These are phyloP conservation scores for Russula olivacea DNA, from an alignment of 768 basidiomycete genomes.

Conservation along the genomic window DNA sequence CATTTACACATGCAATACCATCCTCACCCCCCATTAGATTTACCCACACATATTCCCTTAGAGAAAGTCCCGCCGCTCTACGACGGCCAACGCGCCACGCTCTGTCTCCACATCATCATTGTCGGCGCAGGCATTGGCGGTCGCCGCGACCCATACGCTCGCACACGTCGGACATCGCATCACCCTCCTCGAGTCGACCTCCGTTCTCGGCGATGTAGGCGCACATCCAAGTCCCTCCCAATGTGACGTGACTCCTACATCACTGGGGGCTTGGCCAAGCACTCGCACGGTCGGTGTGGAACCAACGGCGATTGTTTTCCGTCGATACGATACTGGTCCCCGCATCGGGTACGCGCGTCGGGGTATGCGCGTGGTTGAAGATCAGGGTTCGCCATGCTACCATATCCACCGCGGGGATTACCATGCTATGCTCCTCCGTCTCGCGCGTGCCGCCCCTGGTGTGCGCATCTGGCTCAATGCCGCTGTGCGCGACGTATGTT, in stretches of 20 bases:
- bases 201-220: constrained; percentile 37
- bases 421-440: constrained; percentile 37
- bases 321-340: constrained; percentile 35
- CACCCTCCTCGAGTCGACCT: constrained; percentile 36
- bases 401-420: constrained; percentile 42
- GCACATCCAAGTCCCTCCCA: constrained; percentile 41
- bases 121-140: constrained; percentile 42
- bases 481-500: constrained; percentile 30
- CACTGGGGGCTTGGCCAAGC: constrained; percentile 37
- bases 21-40: background rate
- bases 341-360: constrained; percentile 36
- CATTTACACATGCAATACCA: constrained; percentile 4
- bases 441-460: constrained; percentile 29
- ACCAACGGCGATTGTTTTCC: constrained; percentile 37
- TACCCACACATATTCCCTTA: constrained; percentile 5
- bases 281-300: constrained; percentile 32
- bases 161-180: constrained; percentile 38
- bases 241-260: constrained; percentile 34
- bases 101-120: constrained; percentile 35
- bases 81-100: constrained; percentile 31
- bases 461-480: constrained; percentile 34
- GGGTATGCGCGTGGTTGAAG: constrained; percentile 29
- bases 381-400: constrained; percentile 38
- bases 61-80: constrained; percentile 28
- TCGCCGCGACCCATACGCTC: constrained; percentile 35